Evolutionary conservation across 331 rosid species (phyloP).

Genomic region (Malus hybrid): DNA sequence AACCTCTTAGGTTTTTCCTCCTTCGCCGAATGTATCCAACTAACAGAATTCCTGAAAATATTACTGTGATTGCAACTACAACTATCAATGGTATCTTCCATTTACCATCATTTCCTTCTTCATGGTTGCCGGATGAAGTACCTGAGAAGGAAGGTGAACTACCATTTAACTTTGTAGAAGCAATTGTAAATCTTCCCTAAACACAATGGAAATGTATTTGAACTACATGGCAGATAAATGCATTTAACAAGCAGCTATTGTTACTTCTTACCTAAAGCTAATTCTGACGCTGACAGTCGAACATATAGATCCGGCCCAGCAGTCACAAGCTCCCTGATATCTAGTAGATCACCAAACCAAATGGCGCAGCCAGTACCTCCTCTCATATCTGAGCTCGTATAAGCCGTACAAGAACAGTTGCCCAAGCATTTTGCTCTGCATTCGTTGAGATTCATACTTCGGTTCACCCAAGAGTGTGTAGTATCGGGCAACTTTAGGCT

Average conservation of each 20-base stretch:
- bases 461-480: slow-evolving; percentile 13
- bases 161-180: background rate
- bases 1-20: slow-evolving; percentile 19
- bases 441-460: slow-evolving; percentile 16
- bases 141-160: too few species aligned
- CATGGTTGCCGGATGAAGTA: background rate
- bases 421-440: slow-evolving; percentile 13
- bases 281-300: slow-evolving; percentile 43
- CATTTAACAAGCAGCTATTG: background rate
- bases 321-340: slow-evolving; percentile 28
- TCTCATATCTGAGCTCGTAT: slow-evolving; percentile 32
- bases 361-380: slow-evolving; percentile 58
- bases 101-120: background rate
- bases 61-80: background rate
- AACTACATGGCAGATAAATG: background rate
- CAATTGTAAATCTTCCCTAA: background rate
- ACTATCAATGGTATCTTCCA: slow-evolving; percentile 4
- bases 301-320: slow-evolving; percentile 50
- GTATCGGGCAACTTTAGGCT: slow-evolving; percentile 52
- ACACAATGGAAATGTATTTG: too few species aligned
- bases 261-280: slow-evolving; percentile 18
- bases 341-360: slow-evolving; percentile 60
- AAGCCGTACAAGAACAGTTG: slow-evolving; percentile 51
- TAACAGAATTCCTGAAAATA: slow-evolving; percentile 7
- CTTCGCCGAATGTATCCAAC: slow-evolving; percentile 17